Percentiles rank a stretch among this genome's conserved stretches.
Conservation (phyloP, 352 stramenopile species). For the Aphanomyces invadans region DNA sequence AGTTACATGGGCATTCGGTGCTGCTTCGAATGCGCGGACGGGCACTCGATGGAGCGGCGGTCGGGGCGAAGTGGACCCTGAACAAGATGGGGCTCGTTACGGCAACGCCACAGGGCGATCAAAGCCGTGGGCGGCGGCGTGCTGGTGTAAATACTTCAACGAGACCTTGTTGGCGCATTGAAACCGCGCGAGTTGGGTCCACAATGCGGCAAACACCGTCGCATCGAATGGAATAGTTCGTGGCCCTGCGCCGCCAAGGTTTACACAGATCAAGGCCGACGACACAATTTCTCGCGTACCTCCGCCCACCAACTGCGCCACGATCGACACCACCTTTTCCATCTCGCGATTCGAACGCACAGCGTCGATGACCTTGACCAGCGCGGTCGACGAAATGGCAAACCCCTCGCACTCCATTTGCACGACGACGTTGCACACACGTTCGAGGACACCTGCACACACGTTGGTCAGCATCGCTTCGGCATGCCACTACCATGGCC, state of each 20-base stretch:
- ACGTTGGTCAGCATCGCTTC: neutral
- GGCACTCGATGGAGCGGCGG: no score
- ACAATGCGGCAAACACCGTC: neutral
- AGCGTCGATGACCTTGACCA: slow-evolving; percentile 9
- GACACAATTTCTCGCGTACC: neutral
- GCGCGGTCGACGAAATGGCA: neutral
- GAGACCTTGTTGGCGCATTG: neutral
- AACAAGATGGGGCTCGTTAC: no score
- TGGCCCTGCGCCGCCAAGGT: neutral
- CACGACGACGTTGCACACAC: slow-evolving; percentile 18
- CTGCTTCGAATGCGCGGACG: no score
- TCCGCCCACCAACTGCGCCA: slow-evolving; percentile 13
- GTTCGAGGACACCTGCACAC: slow-evolving; percentile 10
- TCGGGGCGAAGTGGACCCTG: no score
- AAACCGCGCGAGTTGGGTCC: neutral
- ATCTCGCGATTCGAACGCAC: slow-evolving; percentile 8
- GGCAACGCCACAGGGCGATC: no score
- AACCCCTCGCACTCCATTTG: slow-evolving; percentile 25
- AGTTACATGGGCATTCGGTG: no score
- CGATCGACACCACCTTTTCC: slow-evolving; percentile 20
- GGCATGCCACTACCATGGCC: neutral
- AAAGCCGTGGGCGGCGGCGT: slow-evolving; percentile 13
- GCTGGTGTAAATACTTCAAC: slow-evolving; percentile 2
- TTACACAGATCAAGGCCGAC: neutral
- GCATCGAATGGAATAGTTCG: neutral